Evolutionary conservation across 441 rosid genomes (phyloP).

Genomic region (Dalechampia spathulata): DNA sequence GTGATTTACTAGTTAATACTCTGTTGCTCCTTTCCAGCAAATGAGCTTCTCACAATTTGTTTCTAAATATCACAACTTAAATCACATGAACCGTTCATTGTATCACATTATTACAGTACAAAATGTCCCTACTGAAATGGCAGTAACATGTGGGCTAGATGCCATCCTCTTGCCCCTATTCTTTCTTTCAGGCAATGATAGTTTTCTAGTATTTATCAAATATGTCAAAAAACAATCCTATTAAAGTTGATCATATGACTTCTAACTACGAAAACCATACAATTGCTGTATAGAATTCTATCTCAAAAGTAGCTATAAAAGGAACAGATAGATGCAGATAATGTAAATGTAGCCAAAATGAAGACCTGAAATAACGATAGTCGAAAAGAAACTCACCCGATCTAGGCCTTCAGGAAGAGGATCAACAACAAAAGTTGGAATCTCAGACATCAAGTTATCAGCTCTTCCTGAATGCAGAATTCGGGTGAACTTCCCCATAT

Average conservation of each 20-base stretch:
- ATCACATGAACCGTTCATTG: too few relatives aligned
- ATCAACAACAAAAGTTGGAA: conserved; percentile 64
- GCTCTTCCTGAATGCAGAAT: conserved; percentile 69
- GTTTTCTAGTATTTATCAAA: not conserved
- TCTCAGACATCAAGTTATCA: conserved; percentile 65
- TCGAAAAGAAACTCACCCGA: conserved; percentile 39
- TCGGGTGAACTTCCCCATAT: conserved; percentile 77
- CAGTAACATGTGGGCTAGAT: not conserved
- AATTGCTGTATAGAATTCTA: not conserved
- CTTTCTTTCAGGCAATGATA: not conserved
- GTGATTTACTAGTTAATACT: not conserved
- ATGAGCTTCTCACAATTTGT: not conserved
- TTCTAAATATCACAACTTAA: too few relatives aligned
- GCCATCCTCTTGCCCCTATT: not conserved
- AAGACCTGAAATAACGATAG: conserved; percentile 1
- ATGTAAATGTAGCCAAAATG: not conserved
- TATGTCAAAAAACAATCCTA: too few relatives aligned
- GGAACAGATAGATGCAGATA: not conserved
- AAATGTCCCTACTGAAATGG: not conserved
- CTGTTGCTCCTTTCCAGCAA: not conserved
- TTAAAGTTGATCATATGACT: too few relatives aligned
- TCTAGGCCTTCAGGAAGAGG: conserved; percentile 75
- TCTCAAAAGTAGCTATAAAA: not conserved
- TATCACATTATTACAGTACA: too few relatives aligned
- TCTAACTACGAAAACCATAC: not conserved